These are phyloP conservation scores for Canna indica DNA, from an alignment of 176 grass and related monocot species.

Conservation along the genomic window DNA sequence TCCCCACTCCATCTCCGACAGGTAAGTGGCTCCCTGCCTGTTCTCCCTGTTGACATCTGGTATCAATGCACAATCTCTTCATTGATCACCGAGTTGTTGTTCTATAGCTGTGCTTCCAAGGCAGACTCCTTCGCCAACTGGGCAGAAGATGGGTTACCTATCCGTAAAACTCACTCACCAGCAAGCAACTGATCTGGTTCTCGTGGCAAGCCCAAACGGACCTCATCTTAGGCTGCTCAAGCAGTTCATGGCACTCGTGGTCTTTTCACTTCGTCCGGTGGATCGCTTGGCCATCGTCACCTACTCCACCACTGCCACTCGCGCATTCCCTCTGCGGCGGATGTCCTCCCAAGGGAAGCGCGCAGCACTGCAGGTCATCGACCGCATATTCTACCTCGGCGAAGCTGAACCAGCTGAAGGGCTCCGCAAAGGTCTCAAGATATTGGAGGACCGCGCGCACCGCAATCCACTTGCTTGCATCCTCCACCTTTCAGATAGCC, in stretches of 20 bases:
- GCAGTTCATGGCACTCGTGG: slow-evolving; percentile 71
- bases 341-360: slow-evolving; percentile 83
- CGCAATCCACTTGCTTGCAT: slow-evolving; percentile 74
- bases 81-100: background rate
- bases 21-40: too few species aligned
- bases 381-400: slow-evolving; percentile 63
- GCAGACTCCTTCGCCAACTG: slow-evolving; percentile 30
- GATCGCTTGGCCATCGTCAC: slow-evolving; percentile 89
- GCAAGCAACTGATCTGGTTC: slow-evolving; percentile 63
- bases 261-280: slow-evolving; percentile 69
- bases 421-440: slow-evolving; percentile 70
- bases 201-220: slow-evolving; percentile 77
- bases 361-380: slow-evolving; percentile 73
- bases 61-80: background rate
- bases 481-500: slow-evolving; percentile 63
- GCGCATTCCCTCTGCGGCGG: slow-evolving; percentile 67
- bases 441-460: slow-evolving; percentile 81
- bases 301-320: slow-evolving; percentile 65
- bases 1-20: slow-evolving; percentile 28
- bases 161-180: slow-evolving; percentile 65
- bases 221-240: slow-evolving; percentile 87
- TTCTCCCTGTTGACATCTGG: background rate
- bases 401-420: slow-evolving; percentile 64
- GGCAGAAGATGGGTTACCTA: slow-evolving; percentile 50
- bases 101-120: slow-evolving; percentile 32